phyloP scores from a whole-genome alignment of 139 green algal genomes.

The Trebouxia sp. region DNA sequence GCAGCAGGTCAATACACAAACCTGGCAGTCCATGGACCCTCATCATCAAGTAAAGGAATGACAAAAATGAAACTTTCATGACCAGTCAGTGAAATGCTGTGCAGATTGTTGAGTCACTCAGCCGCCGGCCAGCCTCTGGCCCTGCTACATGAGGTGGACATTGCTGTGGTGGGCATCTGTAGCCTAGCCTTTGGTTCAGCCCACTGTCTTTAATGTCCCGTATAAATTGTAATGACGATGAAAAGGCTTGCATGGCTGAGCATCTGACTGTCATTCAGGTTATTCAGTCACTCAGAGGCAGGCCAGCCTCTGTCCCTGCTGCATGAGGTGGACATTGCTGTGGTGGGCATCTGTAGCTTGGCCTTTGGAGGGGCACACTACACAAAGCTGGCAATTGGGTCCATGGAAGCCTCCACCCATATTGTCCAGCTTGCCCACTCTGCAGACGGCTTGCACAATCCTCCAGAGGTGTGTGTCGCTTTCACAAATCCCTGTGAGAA shows the following conservation, averaged over 20 bases:
- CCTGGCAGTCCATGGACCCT: no score
- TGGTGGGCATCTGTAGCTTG: slow-evolving; percentile 6
- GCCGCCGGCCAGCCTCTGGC: no score
- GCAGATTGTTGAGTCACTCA: slow-evolving; percentile 21
- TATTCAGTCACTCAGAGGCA: background rate
- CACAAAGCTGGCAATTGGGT: background rate
- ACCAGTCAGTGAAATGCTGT: background rate
- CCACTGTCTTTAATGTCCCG: no score
- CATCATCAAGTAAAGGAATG: no score
- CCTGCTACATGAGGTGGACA: no score
- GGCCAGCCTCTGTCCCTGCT: background rate
- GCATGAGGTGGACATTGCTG: background rate
- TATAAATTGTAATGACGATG: no score
- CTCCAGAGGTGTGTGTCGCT: background rate
- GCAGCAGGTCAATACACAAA: no score
- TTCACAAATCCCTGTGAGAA: no score
- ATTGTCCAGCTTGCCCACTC: background rate
- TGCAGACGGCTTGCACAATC: background rate
- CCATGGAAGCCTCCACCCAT: slow-evolving; percentile 4
- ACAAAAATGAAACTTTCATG: no score
- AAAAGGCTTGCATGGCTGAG: no score
- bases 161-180: no score
- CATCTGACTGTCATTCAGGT: background rate
- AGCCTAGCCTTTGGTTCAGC: no score
- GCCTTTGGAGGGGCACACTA: background rate